Percentiles rank a stretch among this genome's conserved stretches.
These are phyloP conservation scores for Torulaspora quercuum DNA, from an alignment of 805 yeast species.

Conservation along the genomic window DNA sequence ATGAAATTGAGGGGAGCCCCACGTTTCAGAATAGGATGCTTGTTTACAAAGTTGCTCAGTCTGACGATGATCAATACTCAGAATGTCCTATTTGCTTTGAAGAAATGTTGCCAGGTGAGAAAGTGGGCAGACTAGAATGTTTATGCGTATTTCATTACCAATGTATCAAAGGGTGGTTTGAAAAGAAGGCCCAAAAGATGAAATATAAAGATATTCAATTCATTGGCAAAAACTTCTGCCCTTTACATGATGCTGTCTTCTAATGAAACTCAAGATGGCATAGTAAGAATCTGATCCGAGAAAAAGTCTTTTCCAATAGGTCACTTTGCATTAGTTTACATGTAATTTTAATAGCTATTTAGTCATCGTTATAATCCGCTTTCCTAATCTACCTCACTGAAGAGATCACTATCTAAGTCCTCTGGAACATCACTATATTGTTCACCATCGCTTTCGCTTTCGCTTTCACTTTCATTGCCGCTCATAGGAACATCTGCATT, in stretches of 20 bases:
- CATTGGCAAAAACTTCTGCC: constrained; percentile 45
- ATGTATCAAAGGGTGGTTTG: constrained; percentile 91
- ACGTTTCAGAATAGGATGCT: constrained; percentile 67
- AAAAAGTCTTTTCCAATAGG: no score
- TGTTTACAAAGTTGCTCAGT: constrained; percentile 51
- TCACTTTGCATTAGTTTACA: constrained; percentile 8
- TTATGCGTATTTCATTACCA: constrained; percentile 88
- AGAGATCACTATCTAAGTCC: constrained; percentile 46
- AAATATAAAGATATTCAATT: constrained; percentile 18
- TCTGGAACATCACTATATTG: constrained; percentile 42
- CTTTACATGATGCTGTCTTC: constrained; percentile 43
- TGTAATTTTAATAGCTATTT: constrained; percentile 4
- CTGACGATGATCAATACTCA: constrained; percentile 42
- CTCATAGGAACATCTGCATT: constrained; percentile 22
- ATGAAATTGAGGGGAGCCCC: constrained; percentile 40
- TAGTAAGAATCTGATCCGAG: no score
- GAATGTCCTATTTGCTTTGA: constrained; percentile 96
- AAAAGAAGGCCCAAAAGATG: constrained; percentile 59
- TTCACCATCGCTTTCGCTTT: constrained; percentile 38
- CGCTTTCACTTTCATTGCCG: constrained; percentile 28
- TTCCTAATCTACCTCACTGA: constrained; percentile 41
- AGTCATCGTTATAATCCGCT: no score
- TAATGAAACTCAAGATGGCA: constrained; percentile 13
- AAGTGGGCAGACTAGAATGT: constrained; percentile 89
- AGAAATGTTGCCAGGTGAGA: constrained; percentile 78